Conservation (phyloP, 2,329 filamentous ascomycete genomes). For the Fusarium dimerum region DNA sequence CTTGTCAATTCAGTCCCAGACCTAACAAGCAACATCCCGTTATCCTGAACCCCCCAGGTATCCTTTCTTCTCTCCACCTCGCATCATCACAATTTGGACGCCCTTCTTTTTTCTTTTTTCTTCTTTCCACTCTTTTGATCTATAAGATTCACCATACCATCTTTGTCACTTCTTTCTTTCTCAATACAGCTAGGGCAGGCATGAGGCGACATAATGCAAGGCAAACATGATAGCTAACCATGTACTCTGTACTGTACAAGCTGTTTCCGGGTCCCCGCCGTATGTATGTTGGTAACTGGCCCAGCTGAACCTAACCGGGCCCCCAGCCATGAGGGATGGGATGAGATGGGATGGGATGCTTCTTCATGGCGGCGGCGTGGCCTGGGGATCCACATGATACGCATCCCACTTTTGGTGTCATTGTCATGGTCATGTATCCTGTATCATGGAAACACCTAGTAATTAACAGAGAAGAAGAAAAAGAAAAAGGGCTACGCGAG, state of each 20-base stretch:
- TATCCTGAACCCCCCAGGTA: constrained; percentile 9
- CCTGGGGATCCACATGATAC: neutral
- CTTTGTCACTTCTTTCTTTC: neutral
- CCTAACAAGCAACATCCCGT: constrained; percentile 16
- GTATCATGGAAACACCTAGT: too few species aligned
- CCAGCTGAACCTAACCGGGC: neutral
- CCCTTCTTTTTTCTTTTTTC: too few species aligned
- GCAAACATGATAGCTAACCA: neutral
- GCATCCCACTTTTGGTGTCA: neutral
- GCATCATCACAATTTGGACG: neutral
- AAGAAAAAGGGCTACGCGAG: neutral
- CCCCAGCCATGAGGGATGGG: too few species aligned
- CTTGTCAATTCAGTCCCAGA: constrained; percentile 4
- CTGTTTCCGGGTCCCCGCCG: neutral
- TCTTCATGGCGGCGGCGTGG: neutral
- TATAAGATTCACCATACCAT: too few species aligned
- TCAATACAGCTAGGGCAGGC: neutral
- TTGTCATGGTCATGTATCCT: neutral
- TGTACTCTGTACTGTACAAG: too few species aligned
- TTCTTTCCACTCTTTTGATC: too few species aligned
- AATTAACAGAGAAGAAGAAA: too few species aligned
- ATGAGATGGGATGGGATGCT: too few species aligned
- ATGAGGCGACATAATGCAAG: neutral
- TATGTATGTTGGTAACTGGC: neutral
- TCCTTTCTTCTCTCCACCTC: neutral